A percentile compares a stretch with the other conserved stretches of the same genome.
Evolutionary conservation across 768 basidiomycete species (phyloP).

Genomic region (Pleurotus cornucopiae): DNA sequence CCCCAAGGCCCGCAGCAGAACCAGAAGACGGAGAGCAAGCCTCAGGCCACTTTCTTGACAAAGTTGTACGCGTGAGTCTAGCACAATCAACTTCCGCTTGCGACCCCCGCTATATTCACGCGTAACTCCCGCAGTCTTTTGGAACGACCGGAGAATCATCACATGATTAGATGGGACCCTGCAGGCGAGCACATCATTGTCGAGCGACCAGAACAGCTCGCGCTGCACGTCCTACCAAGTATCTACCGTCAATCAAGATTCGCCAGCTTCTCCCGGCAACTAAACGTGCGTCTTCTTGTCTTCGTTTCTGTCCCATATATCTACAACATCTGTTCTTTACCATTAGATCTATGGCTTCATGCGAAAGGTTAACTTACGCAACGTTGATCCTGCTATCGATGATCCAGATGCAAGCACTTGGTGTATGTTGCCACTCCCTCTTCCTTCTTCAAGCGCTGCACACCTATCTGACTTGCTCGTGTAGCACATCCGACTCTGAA

Average conservation of each 20-base stretch:
- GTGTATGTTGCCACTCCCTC: conserved; percentile 58
- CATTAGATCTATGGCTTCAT: conserved; percentile 95
- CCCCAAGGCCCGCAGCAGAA: conserved; percentile 24
- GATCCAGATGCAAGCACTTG: conserved; percentile 96
- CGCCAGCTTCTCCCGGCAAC: conserved; percentile 95
- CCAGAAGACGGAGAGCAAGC: conserved; percentile 74
- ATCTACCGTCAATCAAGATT: conserved; percentile 97
- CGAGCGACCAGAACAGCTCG: conserved; percentile 89
- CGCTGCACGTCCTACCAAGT: conserved; percentile 88
- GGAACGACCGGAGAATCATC: conserved; percentile 89
- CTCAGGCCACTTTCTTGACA: conserved; percentile 93
- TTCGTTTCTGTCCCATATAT: conserved; percentile 20
- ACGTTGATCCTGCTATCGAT: conserved; percentile 91
- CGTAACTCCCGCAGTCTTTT: conserved; percentile 53
- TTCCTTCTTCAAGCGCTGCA: conserved; percentile 10
- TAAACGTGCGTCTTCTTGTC: conserved; percentile 68
- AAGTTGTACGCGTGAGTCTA: conserved; percentile 87
- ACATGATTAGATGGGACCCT: conserved; percentile 96
- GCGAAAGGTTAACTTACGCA: conserved; percentile 95
- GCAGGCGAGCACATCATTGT: conserved; percentile 95
- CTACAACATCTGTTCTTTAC: conserved; percentile 19
- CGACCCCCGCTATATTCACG: conserved; percentile 4
- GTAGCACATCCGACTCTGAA: conserved; percentile 89
- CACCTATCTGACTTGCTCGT: too few relatives aligned
- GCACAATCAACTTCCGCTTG: background rate